Percentiles rank a stretch among this genome's conserved stretches.
Evolutionary conservation across 352 stramenopile species (phyloP).

Genomic region (Pythium chondricola): DNA sequence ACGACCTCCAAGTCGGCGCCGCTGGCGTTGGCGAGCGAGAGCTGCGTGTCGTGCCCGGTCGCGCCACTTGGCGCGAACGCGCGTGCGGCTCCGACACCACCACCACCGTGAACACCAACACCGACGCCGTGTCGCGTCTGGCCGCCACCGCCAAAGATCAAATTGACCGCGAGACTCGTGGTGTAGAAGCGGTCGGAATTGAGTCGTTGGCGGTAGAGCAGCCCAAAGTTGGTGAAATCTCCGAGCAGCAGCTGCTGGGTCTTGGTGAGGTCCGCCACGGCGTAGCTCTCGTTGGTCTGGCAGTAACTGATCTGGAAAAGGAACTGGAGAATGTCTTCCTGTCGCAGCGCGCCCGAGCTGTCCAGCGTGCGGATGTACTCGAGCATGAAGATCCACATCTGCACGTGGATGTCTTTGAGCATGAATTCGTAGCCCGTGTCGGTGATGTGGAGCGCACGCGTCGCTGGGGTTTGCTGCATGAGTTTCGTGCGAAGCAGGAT

Average conservation of each 20-base stretch:
- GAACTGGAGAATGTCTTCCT: slow-evolving; percentile 87
- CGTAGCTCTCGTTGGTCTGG: slow-evolving; percentile 82
- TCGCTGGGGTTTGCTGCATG: slow-evolving; percentile 58
- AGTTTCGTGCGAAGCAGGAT: slow-evolving; percentile 69
- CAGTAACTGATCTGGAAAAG: slow-evolving; percentile 88
- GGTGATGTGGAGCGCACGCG: slow-evolving; percentile 74
- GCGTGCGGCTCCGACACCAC: slow-evolving; percentile 1
- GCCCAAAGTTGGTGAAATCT: slow-evolving; percentile 84
- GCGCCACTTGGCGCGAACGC: not conserved
- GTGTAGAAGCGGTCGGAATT: slow-evolving; percentile 81
- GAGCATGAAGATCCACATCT: slow-evolving; percentile 90
- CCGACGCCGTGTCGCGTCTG: not conserved
- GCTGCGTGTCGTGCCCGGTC: not conserved
- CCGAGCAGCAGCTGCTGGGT: slow-evolving; percentile 72
- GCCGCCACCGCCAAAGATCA: slow-evolving; percentile 73
- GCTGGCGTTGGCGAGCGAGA: slow-evolving; percentile 1
- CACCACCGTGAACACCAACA: slow-evolving; percentile 32
- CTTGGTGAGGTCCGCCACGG: slow-evolving; percentile 63
- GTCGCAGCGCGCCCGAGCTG: slow-evolving; percentile 54
- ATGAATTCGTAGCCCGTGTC: slow-evolving; percentile 90
- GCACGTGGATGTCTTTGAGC: slow-evolving; percentile 89
- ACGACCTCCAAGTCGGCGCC: slow-evolving; percentile 25
- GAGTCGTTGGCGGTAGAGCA: slow-evolving; percentile 63
- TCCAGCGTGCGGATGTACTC: slow-evolving; percentile 86
- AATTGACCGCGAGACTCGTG: slow-evolving; percentile 84